Base-by-base conservation (phyloP, 177 flowering plant genomes). In the Vitis hybrid region DNA sequence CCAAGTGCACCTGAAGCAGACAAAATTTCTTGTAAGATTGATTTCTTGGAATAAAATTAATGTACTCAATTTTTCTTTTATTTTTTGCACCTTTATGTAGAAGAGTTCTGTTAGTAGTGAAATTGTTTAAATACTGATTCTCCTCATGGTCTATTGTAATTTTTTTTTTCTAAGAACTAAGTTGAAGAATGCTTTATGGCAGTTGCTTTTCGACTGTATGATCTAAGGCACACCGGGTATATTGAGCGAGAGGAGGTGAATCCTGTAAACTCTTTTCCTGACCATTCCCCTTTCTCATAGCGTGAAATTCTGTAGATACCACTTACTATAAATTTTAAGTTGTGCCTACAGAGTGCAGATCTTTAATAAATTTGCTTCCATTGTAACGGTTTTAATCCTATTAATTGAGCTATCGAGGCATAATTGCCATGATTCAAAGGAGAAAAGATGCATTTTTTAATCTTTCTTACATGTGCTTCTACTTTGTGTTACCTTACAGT, bases 151-250 rank as follows among this genome's bases (percentile, higher is more conserved):
- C 11, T 3, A n/a, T 64, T 9, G n/a, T 49, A 46, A 63, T 13
- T 64, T 11, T 27, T 75, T 75, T 30, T 30, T 30, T 30, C 32
- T 30, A 30, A 30, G 32, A 30, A 30, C 32, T 30, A 30, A 30
- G 32, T 30, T 30, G 32, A 30, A 30, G 32, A 30, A 30, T 30
- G 32, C 32, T 30, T 49, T 71, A 69, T 62, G 75, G 78, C 89
- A 88, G 90, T 85, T 81, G 88, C 89, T 73, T 88, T 83, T 68
- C 68, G 80, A 52, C 62, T 88, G 52, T 87, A 87, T 73, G 90
- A 88, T 72, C 70, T 87, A 40, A 72, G 85, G 68, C 78, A 74
- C 16, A 88, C 88, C 1, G 90, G 88, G 2, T 85, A 35, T 52
- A 88, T 87, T 14, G 88, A 88, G 72, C 81, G 79, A 55, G 90